Base-by-base conservation (phyloP, 352 stramenopile species). In the Phytophthora aleatoria region DNA sequence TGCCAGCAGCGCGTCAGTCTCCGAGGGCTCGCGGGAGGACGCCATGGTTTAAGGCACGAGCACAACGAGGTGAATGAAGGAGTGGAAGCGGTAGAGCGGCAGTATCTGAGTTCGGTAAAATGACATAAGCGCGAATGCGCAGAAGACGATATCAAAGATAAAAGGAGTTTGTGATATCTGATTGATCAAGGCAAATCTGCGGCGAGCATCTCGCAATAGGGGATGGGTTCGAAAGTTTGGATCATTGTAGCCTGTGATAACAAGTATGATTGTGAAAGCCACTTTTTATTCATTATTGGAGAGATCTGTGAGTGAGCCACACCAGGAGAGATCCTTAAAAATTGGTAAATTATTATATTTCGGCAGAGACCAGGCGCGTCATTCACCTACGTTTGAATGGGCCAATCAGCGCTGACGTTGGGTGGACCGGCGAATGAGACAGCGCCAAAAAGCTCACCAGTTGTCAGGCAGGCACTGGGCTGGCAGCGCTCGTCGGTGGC, bases 1-100 rank as follows among this genome's bases (percentile, higher is more conserved):
- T 27, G 53, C 39, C 50, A 85, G 63, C 61, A 86, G 64, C 42
- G 79, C 72, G 56, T 85, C 69, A 42, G 74, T 83, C 67, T 86
- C 76, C 31, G 57, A 75, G 2, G 73, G 35, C 39, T 82, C 67
- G 12, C 44, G 52, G 3, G 69, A 56, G 24, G 65, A 69, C 41
- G 56, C 72, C 71, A 86, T 82, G 33, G 33, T 3, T 38, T 9
- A 12, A 38, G 12, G 33, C 33, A 38, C 39, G 55, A 12, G 30
- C 9, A 39, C 43, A 8, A n/a, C 13, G 39, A 28, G 41, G 31
- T 13, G 26, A 44, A 55, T 43, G 43, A 12, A 50, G 6, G 47
- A 56, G 31, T 57, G 58, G n/a, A 27, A 16, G 39, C 11, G 9
- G 42, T 16, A 13, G 38, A 44, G 41, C 48, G 35, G 45, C 24